Conservation (phyloP, 306 rosid species). For the Potentilla sterilis region DNA sequence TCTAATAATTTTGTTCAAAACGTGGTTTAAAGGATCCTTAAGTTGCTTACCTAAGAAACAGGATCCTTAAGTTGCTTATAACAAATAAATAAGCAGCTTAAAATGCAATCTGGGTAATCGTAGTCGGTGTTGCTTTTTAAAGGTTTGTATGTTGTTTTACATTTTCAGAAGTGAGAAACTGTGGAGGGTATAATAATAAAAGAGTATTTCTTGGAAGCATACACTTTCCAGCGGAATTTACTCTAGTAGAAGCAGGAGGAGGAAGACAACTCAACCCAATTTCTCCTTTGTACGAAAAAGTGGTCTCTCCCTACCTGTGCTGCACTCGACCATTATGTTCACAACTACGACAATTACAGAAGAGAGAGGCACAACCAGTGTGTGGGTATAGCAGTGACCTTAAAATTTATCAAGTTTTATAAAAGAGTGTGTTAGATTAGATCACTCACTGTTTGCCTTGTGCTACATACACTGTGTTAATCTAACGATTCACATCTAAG, state of each 20-base stretch:
- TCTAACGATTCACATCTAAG: not conserved
- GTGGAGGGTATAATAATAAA: not conserved
- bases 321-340: constrained; percentile 15
- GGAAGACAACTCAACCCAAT: constrained; percentile 35
- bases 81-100: not conserved
- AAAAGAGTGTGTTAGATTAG: not conserved
- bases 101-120: not conserved
- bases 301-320: constrained; percentile 5
- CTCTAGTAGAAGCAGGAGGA: constrained; percentile 16
- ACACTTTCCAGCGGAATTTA: constrained; percentile 34
- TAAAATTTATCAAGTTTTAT: too few species aligned
- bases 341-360: not conserved
- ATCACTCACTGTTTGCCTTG: not conserved
- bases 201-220: constrained; percentile 30
- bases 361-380: not conserved
- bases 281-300: constrained; percentile 51
- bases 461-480: not conserved
- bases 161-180: not conserved
- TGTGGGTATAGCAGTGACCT: not conserved
- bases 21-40: not conserved
- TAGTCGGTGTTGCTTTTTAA: not conserved
- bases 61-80: not conserved
- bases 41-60: not conserved
- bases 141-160: constrained; percentile 12
- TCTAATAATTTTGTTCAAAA: not conserved